These are phyloP conservation scores for Mycothermus thermophilus DNA, from an alignment of 495 filamentous ascomycete species.

Conservation along the genomic window DNA sequence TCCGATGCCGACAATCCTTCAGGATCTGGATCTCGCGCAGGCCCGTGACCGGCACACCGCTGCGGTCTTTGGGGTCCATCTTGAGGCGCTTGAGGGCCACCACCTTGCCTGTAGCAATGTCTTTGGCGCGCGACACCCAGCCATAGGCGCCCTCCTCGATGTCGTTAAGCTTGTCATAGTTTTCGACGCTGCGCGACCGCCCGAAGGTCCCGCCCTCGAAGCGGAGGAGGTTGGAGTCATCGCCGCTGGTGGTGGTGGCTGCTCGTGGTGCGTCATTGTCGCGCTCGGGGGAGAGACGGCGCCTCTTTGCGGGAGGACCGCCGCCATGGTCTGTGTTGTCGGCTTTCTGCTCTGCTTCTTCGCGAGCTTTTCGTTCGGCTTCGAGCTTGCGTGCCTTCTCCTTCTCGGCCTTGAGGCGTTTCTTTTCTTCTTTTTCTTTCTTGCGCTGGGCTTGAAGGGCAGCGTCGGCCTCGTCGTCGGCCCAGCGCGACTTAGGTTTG, in stretches of 20 bases:
- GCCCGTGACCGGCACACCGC: slow-evolving; percentile 87
- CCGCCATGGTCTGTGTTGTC: slow-evolving; percentile 19
- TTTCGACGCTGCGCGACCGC: slow-evolving; percentile 67
- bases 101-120: slow-evolving; percentile 66
- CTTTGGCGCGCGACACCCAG: slow-evolving; percentile 76
- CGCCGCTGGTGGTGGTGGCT: slow-evolving; percentile 4
- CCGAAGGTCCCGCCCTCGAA: slow-evolving; percentile 56
- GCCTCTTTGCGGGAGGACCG: slow-evolving; percentile 41
- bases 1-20: slow-evolving; percentile 45
- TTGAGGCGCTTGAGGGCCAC: slow-evolving; percentile 93
- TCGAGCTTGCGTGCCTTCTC: slow-evolving; percentile 63
- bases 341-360: slow-evolving; percentile 10
- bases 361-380: slow-evolving; percentile 35
- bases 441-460: slow-evolving; percentile 58
- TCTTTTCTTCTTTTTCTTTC: slow-evolving; percentile 82
- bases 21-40: slow-evolving; percentile 66
- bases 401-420: slow-evolving; percentile 62
- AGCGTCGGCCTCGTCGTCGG: slow-evolving; percentile 61
- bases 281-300: slow-evolving; percentile 32
- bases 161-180: slow-evolving; percentile 85
- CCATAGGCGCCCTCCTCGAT: slow-evolving; percentile 97
- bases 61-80: slow-evolving; percentile 60
- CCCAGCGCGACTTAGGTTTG: slow-evolving; percentile 71
- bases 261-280: slow-evolving; percentile 11
- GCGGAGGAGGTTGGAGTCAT: slow-evolving; percentile 42